Evolutionary conservation across 1,139 yeast genomes (phyloP).

Genomic region (Yamadazyma trypodendri): DNA sequence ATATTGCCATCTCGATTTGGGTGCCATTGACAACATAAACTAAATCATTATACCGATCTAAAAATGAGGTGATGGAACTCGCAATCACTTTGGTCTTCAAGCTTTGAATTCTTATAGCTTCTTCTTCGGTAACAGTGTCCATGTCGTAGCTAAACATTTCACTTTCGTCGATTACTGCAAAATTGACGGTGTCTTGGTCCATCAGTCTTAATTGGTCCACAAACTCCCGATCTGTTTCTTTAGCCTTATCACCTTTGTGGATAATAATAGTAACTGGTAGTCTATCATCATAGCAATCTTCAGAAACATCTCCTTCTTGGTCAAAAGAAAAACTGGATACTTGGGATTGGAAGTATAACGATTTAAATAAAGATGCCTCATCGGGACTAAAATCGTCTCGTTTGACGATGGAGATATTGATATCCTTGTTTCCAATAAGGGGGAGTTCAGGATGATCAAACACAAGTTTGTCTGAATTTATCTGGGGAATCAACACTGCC

Average conservation of each 20-base stretch:
- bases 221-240: conserved; percentile 11
- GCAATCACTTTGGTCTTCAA: conserved; percentile 11
- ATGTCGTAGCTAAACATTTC: conserved; percentile 8
- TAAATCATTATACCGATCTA: conserved; percentile 13
- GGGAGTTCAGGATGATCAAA: background rate
- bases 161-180: conserved; percentile 11
- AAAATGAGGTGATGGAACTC: conserved; percentile 10
- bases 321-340: conserved; percentile 6
- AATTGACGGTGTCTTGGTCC: conserved; percentile 4
- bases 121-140: conserved; percentile 6
- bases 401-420: conserved; percentile 11
- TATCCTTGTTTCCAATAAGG: conserved; percentile 7
- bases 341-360: conserved; percentile 10
- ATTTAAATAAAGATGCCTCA: conserved; percentile 13
- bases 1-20: conserved; percentile 5
- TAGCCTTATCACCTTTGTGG: conserved; percentile 11
- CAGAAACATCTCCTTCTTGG: conserved; percentile 10
- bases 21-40: conserved; percentile 17
- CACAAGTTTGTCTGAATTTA: background rate
- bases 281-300: conserved; percentile 13
- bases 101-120: conserved; percentile 11
- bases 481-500: background rate
- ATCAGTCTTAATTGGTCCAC: conserved; percentile 13
- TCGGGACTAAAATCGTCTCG: conserved; percentile 7
- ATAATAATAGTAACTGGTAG: conserved; percentile 14